Conservation (phyloP, 2,329 filamentous ascomycete genomes). For the Akanthomyces lecanii region DNA sequence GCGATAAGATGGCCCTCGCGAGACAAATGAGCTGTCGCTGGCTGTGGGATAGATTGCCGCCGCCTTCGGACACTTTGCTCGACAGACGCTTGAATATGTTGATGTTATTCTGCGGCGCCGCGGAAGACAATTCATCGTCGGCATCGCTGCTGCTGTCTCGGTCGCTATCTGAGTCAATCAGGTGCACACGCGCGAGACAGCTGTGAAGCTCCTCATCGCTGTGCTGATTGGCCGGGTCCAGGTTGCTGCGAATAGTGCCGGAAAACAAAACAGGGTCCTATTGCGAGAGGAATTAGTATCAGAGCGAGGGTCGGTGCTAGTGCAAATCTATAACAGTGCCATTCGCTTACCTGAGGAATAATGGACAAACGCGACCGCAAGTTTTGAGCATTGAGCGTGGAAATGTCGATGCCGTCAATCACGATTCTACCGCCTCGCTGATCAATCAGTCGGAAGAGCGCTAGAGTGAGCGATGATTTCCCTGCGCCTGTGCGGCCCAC, state of each 20-base stretch:
- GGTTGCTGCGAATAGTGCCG: conserved; percentile 67
- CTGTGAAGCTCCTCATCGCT: conserved; percentile 40
- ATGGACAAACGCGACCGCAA: conserved; percentile 72
- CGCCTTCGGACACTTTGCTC: conserved; percentile 57
- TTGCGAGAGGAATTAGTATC: background rate
- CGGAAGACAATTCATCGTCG: conserved; percentile 34
- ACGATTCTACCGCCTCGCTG: conserved; percentile 59
- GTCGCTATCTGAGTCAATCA: conserved; percentile 38
- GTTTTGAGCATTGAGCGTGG: conserved; percentile 64
- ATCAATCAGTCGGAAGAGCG: conserved; percentile 73
- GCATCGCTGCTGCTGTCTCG: conserved; percentile 31
- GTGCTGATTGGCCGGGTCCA: conserved; percentile 65
- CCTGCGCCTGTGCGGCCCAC: conserved; percentile 75
- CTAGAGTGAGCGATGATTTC: conserved; percentile 73
- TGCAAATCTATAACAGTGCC: too few relatives aligned
- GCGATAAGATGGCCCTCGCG: conserved; percentile 57
- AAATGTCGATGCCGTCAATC: conserved; percentile 73
- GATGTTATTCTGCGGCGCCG: conserved; percentile 21
- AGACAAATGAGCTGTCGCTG: conserved; percentile 55
- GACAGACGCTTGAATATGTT: conserved; percentile 55
- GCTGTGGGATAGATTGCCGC: conserved; percentile 39
- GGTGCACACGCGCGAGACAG: conserved; percentile 59
- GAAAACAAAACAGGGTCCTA: conserved; percentile 74
- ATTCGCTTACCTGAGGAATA: conserved; percentile 53
- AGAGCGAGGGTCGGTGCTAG: conserved; percentile 30